Evolutionary conservation across 2,329 filamentous ascomycete genomes (phyloP).

Genomic region (Triangularia verruculosa): DNA sequence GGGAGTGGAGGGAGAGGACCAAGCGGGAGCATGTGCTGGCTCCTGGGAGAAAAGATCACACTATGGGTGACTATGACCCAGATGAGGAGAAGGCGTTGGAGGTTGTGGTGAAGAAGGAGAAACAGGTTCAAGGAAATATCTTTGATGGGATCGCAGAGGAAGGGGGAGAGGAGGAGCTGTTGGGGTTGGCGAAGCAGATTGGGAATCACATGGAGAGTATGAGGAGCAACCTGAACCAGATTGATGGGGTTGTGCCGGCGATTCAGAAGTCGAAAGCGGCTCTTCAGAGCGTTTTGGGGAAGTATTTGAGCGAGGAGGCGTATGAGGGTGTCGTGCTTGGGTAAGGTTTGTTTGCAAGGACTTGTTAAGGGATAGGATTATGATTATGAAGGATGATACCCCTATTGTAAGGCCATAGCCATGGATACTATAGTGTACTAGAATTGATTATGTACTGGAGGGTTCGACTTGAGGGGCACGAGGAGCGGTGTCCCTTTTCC

Average conservation of each 20-base stretch:
- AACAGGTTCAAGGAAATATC: constrained; percentile 16
- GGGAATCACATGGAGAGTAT: constrained; percentile 57
- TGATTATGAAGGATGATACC: constrained; percentile 17
- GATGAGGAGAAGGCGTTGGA: constrained; percentile 6
- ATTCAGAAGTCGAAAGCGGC: constrained; percentile 48
- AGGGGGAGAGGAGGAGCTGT: constrained; percentile 39
- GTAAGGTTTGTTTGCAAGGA: constrained; percentile 7
- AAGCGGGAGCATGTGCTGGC: constrained; percentile 51
- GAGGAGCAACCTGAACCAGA: constrained; percentile 51
- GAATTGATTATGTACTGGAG: neutral
- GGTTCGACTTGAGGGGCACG: too few relatives aligned
- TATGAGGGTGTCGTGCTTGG: constrained; percentile 46
- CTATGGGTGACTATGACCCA: neutral
- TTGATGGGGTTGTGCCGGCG: constrained; percentile 49
- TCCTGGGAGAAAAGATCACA: constrained; percentile 33
- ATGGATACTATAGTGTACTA: neutral
- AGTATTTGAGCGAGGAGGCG: constrained; percentile 42
- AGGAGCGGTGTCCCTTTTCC: too few relatives aligned
- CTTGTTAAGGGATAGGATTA: neutral
- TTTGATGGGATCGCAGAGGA: constrained; percentile 37
- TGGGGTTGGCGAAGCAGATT: constrained; percentile 47
- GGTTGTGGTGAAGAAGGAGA: constrained; percentile 13
- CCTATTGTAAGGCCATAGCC: constrained; percentile 2
- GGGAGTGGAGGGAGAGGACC: constrained; percentile 47
- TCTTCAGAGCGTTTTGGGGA: constrained; percentile 47